Evolutionary conservation across 139 green algal genomes (phyloP).

Genomic region (Zygnema circumcarinatum): DNA sequence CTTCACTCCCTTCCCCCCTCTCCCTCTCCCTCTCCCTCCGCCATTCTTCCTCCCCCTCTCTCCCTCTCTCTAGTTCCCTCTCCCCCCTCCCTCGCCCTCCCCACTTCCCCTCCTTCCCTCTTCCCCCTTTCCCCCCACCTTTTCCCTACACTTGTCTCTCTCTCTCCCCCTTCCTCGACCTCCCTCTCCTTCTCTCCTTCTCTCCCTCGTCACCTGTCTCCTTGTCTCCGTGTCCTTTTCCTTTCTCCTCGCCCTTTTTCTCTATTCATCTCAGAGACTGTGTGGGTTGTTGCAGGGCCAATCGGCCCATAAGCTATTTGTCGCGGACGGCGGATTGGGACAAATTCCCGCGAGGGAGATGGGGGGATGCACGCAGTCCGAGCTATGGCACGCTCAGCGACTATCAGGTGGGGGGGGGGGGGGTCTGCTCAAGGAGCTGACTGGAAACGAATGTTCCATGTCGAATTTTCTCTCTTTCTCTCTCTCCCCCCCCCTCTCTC

Average conservation of each 20-base stretch:
- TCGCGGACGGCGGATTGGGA: constrained; percentile 77
- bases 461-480: too few relatives aligned
- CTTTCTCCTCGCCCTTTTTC: not conserved
- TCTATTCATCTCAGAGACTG: constrained; percentile 6
- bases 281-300: constrained; percentile 47
- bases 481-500: too few relatives aligned
- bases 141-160: not conserved
- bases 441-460: too few relatives aligned
- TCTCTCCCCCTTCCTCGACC: not conserved
- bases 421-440: not conserved
- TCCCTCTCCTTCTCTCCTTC: not conserved
- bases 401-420: constrained; percentile 58
- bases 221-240: not conserved
- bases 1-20: not conserved
- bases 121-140: not conserved
- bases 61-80: not conserved
- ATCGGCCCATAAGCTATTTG: constrained; percentile 80
- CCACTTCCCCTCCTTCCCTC: not conserved
- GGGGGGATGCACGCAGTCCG: constrained; percentile 66
- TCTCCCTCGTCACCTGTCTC: not conserved
- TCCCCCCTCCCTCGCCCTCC: not conserved
- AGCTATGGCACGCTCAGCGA: constrained; percentile 74
- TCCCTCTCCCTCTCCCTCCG: not conserved
- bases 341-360: constrained; percentile 71
- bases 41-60: not conserved